A percentile compares a stretch with the other conserved stretches of the same genome.
phyloP scores from a whole-genome alignment of 352 stramenopile species.

The Globisporangium paddicum region DNA sequence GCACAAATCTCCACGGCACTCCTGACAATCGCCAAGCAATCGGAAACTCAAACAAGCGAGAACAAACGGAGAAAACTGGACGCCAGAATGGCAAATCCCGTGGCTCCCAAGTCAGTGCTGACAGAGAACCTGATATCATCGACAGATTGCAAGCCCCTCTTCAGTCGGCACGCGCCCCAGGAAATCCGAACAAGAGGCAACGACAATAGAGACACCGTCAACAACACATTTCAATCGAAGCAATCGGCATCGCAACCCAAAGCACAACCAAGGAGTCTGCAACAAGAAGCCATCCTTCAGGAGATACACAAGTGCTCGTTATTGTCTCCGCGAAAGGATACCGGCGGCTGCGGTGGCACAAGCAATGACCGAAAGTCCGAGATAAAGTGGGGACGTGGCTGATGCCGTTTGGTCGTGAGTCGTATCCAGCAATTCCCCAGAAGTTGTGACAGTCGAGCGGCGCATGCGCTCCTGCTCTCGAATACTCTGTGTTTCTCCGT shows the following conservation, averaged over 20 bases:
- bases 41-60: neutral
- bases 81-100: neutral
- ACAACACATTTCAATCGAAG: neutral
- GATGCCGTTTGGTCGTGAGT: conserved; percentile 1
- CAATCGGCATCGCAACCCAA: no score
- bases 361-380: conserved; percentile 47
- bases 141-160: conserved; percentile 11
- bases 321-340: conserved; percentile 37
- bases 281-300: no score
- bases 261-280: conserved; percentile 4
- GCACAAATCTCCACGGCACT: neutral
- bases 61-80: neutral
- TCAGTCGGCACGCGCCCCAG: neutral
- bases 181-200: conserved; percentile 8
- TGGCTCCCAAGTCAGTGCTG: neutral
- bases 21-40: neutral
- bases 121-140: conserved; percentile 5
- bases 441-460: conserved; percentile 8
- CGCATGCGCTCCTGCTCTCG: conserved; percentile 1
- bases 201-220: neutral
- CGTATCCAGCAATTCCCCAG: neutral
- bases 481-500: conserved; percentile 5
- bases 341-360: conserved; percentile 40
- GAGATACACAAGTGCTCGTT: neutral
- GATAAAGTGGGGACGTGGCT: conserved; percentile 29